Conservation (phyloP, 208 protist genomes). For the Leishmania tropica region DNA sequence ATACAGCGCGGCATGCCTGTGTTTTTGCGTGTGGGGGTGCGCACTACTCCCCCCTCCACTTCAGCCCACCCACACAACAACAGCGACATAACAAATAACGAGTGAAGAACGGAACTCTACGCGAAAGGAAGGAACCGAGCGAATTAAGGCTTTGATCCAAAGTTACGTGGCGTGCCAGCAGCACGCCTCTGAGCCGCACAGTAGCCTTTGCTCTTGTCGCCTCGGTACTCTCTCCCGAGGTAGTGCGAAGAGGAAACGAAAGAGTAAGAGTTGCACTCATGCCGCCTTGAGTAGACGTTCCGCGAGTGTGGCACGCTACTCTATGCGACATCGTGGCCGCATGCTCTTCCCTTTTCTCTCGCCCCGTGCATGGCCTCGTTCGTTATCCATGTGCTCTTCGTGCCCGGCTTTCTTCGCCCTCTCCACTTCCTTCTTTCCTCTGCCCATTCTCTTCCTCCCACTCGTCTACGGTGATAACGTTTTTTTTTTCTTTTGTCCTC, state of each 20-base stretch:
- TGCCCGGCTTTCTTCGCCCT: neutral
- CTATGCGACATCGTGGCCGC: neutral
- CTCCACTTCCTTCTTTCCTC: neutral
- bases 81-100: neutral
- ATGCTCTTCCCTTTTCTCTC: neutral
- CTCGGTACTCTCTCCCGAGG: neutral
- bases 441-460: neutral
- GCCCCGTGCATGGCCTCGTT: neutral
- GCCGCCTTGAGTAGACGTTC: neutral
- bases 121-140: neutral
- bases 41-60: neutral
- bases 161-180: neutral
- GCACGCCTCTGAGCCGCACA: neutral
- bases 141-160: neutral
- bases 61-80: neutral
- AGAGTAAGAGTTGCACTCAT: neutral
- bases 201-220: neutral
- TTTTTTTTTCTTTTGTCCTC: neutral
- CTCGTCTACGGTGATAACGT: neutral
- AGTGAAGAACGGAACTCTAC: neutral
- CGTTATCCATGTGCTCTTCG: neutral
- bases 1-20: neutral
- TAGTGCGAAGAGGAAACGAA: neutral
- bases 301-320: neutral
- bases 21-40: neutral